Evolutionary conservation across 345 rosid species (phyloP), one percentile per base, ranked within the genome.

Genomic region (Odontarrhena argentea): DNA sequence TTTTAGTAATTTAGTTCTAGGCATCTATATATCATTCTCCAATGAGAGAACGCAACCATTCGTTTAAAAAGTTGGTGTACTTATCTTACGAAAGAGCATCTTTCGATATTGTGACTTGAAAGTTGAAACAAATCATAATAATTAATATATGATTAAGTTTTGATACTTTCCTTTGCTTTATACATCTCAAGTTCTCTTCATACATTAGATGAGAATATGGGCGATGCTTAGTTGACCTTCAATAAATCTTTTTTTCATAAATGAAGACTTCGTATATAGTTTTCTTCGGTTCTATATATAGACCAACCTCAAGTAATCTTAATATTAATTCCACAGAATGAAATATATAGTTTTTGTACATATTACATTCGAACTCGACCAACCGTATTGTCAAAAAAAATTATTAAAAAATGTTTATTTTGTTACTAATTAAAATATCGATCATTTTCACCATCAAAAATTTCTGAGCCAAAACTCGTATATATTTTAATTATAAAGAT

Each of bases 131-230:
- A 43, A 34, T 22, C 0, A 26, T 61, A 51, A n/a, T 30, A 44
- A 3, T 32, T 32, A 32, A 3, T 32, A 6, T 32, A 1, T 28
- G 32, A 61, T n/a, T 42, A 7, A 11, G 41, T 30, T 49, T 13
- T 60, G n/a, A 69, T 69, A 18, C 67, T 50, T 58, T 47, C 22
- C 55, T 25, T 57, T 14, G 45, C 36, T 15, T 15, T 41, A 30
- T 55, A 55, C 53, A 36, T 44, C 35, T 44, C 60, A 65, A 7
- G 30, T 53, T 41, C n/a, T 8, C 43, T 10, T 9, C 52, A 53
- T 32, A 9, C 60, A 15, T 41, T 40, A 28, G 42, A 40, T 65
- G 51, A 41, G 51, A 18, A 40, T 65, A 41, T 45, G 30, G 1
- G 3, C 28, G 13, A 45, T 7, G 42, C 46, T 45, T 60, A 32